phyloP scores from a whole-genome alignment of 345 rosid species.

The Sonneratia caseolaris region DNA sequence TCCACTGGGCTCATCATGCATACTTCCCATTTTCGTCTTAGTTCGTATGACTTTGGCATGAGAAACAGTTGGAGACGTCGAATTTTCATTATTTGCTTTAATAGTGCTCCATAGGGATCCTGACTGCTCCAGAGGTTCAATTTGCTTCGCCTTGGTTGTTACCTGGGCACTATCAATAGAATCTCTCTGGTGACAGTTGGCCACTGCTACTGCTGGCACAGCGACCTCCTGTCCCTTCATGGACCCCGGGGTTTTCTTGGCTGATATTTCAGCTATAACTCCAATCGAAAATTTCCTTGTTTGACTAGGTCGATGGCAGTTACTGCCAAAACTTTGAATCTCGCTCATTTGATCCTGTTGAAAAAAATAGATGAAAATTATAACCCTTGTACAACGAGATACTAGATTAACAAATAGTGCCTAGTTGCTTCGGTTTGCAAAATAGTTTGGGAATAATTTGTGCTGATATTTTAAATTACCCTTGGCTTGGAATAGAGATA shows the following conservation, averaged over 20 bases:
- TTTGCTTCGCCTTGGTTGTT: conserved; percentile 24
- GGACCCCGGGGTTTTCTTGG: conserved; percentile 28
- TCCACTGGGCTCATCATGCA: conserved; percentile 26
- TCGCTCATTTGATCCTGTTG: conserved; percentile 51
- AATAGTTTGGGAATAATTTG: too few relatives aligned
- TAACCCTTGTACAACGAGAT: neutral
- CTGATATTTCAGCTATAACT: conserved; percentile 40
- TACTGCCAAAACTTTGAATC: conserved; percentile 48
- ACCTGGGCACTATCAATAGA: conserved; percentile 19
- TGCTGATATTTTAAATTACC: too few relatives aligned
- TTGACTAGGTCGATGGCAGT: conserved; percentile 51
- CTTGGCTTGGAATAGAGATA: neutral
- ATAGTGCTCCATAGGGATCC: conserved; percentile 56
- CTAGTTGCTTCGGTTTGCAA: too few relatives aligned
- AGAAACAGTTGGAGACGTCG: conserved; percentile 25
- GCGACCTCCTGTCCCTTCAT: conserved; percentile 21
- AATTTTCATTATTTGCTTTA: conserved; percentile 26
- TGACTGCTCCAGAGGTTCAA: conserved; percentile 28
- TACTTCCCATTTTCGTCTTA: conserved; percentile 22
- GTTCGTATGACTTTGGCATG: conserved; percentile 21
- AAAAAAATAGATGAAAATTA: neutral
- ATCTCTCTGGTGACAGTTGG: conserved; percentile 21
- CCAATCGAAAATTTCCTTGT: conserved; percentile 82
- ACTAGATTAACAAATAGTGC: neutral
- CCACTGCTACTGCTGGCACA: conserved; percentile 22